Percentiles rank a stretch among this genome's conserved stretches.
phyloP scores from a whole-genome alignment of 2,329 filamentous ascomycete species.

The Coniochaeta prunicola region DNA sequence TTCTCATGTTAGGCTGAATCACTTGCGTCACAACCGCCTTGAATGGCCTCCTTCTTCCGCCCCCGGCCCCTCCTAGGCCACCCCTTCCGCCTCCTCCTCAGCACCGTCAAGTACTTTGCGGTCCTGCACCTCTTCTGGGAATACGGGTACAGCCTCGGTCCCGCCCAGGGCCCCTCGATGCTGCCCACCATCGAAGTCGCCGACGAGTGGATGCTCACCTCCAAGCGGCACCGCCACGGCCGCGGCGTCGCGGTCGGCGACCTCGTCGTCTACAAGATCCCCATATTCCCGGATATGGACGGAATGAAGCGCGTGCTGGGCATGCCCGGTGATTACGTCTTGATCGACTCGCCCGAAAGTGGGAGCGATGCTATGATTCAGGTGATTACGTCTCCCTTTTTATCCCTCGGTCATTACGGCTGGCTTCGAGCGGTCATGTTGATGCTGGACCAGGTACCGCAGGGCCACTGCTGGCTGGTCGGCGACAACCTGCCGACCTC shows the following conservation, averaged over 20 bases:
- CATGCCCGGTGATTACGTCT: constrained; percentile 69
- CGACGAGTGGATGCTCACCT: constrained; percentile 63
- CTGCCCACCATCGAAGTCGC: constrained; percentile 68
- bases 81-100: constrained; percentile 34
- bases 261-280: constrained; percentile 71
- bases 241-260: constrained; percentile 68
- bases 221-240: constrained; percentile 61
- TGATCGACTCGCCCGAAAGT: constrained; percentile 52
- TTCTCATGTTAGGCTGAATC: background rate
- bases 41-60: background rate
- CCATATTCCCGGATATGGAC: constrained; percentile 50
- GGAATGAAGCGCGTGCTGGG: constrained; percentile 76
- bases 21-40: background rate
- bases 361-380: constrained; percentile 53
- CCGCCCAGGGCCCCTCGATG: constrained; percentile 74
- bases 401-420: too few species aligned
- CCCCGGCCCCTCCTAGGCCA: constrained; percentile 23
- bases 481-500: constrained; percentile 85
- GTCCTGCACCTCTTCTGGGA: constrained; percentile 44
- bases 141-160: constrained; percentile 54
- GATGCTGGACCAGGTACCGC: constrained; percentile 59
- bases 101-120: constrained; percentile 38
- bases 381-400: constrained; percentile 43
- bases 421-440: too few species aligned
- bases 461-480: constrained; percentile 85